Conservation (phyloP, 768 basidiomycete species). For the Pleurotus eryngii region DNA sequence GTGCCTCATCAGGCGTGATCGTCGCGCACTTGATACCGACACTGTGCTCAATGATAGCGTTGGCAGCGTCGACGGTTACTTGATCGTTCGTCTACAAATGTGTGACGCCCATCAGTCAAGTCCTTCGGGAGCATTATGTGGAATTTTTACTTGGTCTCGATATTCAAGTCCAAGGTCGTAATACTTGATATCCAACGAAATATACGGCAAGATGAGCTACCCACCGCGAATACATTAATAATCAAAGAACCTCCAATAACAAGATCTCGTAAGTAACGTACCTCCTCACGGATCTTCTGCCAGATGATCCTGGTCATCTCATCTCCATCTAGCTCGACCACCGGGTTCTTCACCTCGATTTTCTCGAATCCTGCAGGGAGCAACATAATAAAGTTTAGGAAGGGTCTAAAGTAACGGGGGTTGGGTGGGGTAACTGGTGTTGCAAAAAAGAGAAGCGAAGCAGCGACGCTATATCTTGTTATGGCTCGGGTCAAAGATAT, state of each 20-base stretch:
- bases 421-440: background rate
- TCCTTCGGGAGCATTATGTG: too few species aligned
- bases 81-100: constrained; percentile 78
- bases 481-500: background rate
- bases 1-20: constrained; percentile 96
- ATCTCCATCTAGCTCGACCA: constrained; percentile 95
- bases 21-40: constrained; percentile 99
- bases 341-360: constrained; percentile 82
- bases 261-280: constrained; percentile 26
- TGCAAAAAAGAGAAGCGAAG: too few species aligned
- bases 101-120: too few species aligned
- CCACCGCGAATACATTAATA: constrained; percentile 2
- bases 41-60: constrained; percentile 90
- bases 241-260: background rate
- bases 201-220: constrained; percentile 92
- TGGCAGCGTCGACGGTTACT: constrained; percentile 89
- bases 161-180: constrained; percentile 94
- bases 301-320: constrained; percentile 99
- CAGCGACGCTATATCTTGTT: too few species aligned
- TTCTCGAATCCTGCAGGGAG: constrained; percentile 36
- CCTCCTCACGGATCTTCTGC: constrained; percentile 97
- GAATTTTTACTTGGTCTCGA: constrained; percentile 69
- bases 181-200: constrained; percentile 97
- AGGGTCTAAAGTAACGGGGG: background rate
- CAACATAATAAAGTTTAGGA: background rate